These are phyloP conservation scores for Gnomoniopsis smithogilvyi DNA, from an alignment of 2,329 filamentous ascomycete species.

Conservation along the genomic window DNA sequence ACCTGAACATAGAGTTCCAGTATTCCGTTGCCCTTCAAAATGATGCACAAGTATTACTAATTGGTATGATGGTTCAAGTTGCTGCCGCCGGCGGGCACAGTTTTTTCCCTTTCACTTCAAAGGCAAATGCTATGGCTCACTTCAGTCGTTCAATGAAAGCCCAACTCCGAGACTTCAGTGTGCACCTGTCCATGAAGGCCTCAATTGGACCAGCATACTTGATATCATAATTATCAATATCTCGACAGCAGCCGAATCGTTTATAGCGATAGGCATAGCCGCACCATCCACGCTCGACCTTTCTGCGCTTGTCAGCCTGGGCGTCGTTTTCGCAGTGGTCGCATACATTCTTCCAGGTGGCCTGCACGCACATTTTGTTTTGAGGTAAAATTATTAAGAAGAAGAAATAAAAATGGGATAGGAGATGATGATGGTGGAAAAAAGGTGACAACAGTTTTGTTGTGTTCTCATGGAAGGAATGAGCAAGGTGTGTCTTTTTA, in stretches of 20 bases:
- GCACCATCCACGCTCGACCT: slow-evolving; percentile 10
- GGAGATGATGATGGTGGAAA: not conserved
- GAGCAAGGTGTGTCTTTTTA: not conserved
- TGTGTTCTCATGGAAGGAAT: too few species aligned
- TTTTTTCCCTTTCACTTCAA: too few species aligned
- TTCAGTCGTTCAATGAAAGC: slow-evolving; percentile 1
- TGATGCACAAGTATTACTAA: too few species aligned
- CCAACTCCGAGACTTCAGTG: not conserved
- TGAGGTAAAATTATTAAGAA: not conserved
- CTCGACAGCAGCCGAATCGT: not conserved
- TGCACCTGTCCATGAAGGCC: not conserved
- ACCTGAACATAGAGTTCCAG: too few species aligned
- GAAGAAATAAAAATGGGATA: not conserved
- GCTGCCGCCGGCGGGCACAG: not conserved
- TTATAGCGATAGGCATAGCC: not conserved
- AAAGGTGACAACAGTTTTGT: too few species aligned
- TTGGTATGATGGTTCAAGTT: not conserved
- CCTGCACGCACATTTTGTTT: not conserved
- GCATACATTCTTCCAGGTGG: slow-evolving; percentile 7
- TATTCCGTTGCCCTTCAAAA: too few species aligned
- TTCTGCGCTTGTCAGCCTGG: not conserved
- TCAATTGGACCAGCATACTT: not conserved
- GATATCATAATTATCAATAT: not conserved
- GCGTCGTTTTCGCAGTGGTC: not conserved
- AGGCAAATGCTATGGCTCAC: not conserved